Evolutionary conservation across 768 basidiomycete species (phyloP), one percentile per base, ranked within the genome.

Genomic region (Podaxis rugospora): DNA sequence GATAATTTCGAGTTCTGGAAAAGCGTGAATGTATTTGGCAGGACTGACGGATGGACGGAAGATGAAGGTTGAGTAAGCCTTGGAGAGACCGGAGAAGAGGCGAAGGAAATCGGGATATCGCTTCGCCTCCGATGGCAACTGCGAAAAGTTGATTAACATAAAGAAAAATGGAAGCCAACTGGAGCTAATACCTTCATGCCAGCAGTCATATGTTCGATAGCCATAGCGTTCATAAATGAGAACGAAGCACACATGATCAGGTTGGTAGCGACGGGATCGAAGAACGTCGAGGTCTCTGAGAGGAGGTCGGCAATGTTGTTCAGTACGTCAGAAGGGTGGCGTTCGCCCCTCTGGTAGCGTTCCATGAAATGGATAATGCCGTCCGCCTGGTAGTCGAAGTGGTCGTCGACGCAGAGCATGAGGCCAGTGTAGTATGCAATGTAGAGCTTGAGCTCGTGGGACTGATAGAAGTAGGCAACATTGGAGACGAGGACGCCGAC

Each of bases 211-310:
- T 61, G 40, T 28, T 61, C 59, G 14, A 61, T 47, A 32, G 55
- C 53, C 59, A 61, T 61, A 7, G 59, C 59, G 23, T 61, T 61
- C 59, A 61, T 61, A 52, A 61, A 61, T 9, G 52, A 61, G 59
- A 61, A 61, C 11, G 59, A 54, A 54, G 59, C 52, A 39, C 52
- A 54, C 52, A 61, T 40, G 44, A 61, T 61, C 21, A 61, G 11
- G 35, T 61, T 61, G 5, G 59, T 54, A 11, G 59, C 59, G 32
- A 61, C 52, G 21, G 59, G 59, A 32, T 61, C 53, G 28, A 47
- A 61, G 36, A 61, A 61, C 13, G 36, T 46, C 21, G 59, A 25
- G 1, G 59, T 61, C 4, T 61, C 59, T 1, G 59, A 52, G 14
- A 61, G 59, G 35, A 61, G 25, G 23, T 61, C 59, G 18, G 59